These are phyloP conservation scores for Lachnellula hyalina DNA, from an alignment of 2,329 filamentous ascomycete genomes.

Conservation along the genomic window DNA sequence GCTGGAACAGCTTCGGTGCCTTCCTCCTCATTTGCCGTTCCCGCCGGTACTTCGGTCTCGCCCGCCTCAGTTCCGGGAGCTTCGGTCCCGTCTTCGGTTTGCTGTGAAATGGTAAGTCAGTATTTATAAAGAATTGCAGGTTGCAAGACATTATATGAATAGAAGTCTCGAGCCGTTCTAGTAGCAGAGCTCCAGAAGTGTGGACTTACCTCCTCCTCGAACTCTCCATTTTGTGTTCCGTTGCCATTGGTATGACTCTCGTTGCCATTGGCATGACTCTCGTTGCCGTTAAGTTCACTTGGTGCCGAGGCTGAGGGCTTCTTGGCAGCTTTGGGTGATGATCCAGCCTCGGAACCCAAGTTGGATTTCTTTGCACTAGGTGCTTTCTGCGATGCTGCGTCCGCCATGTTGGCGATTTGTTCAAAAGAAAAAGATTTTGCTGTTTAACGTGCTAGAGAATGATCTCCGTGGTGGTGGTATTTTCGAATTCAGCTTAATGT, in stretches of 20 bases:
- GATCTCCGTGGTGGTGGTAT: slow-evolving; percentile 1
- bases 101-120: background rate
- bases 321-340: slow-evolving; percentile 1
- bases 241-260: background rate
- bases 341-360: slow-evolving; percentile 2
- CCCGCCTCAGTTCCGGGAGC: slow-evolving; percentile 5
- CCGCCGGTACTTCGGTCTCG: background rate
- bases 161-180: background rate
- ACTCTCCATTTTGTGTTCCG: background rate
- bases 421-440: background rate
- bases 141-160: background rate
- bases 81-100: slow-evolving; percentile 14
- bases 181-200: background rate
- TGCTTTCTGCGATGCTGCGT: slow-evolving; percentile 10
- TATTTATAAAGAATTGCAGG: background rate
- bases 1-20: slow-evolving; percentile 14
- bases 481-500: background rate
- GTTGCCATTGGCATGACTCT: background rate
- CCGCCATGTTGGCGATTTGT: slow-evolving; percentile 18
- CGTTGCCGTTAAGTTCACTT: background rate
- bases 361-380: slow-evolving; percentile 14
- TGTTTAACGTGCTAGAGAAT: background rate
- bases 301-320: slow-evolving; percentile 1
- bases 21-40: slow-evolving; percentile 1
- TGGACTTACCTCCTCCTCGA: background rate